A percentile compares a stretch with the other conserved stretches of the same genome.
phyloP scores from a whole-genome alignment of 495 filamentous ascomycete genomes.

The Lentithecium fluviatile region DNA sequence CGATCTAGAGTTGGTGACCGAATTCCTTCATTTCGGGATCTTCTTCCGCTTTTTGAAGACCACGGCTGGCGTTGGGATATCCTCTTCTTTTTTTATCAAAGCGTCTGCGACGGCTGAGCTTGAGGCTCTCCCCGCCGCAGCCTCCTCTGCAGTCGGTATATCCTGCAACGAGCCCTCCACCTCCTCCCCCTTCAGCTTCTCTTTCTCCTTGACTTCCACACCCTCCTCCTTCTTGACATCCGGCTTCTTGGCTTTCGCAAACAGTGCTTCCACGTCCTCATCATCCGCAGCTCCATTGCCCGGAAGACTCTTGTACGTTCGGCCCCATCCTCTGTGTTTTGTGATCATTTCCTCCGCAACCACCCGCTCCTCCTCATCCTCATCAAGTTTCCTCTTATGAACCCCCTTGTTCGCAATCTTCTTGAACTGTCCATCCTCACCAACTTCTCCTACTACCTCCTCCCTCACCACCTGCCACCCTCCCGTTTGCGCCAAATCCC shows the following conservation, averaged over 20 bases:
- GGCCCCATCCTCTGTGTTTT: conserved; percentile 72
- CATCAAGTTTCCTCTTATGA: conserved; percentile 65
- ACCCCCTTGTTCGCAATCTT: conserved; percentile 53
- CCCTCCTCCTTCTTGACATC: conserved; percentile 38
- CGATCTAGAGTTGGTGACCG: neutral
- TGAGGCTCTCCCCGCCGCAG: neutral
- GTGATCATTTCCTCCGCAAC: conserved; percentile 59
- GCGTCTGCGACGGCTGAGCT: neutral
- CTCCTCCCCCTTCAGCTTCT: conserved; percentile 41
- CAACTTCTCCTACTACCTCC: conserved; percentile 30
- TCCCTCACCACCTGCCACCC: conserved; percentile 79
- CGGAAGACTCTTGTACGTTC: conserved; percentile 64
- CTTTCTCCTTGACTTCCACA: conserved; percentile 42
- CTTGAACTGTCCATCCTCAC: conserved; percentile 49
- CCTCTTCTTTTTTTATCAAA: conserved; percentile 8
- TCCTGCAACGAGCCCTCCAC: conserved; percentile 4
- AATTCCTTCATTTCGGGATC: conserved; percentile 7
- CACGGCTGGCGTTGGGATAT: conserved; percentile 6
- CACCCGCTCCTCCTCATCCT: conserved; percentile 62
- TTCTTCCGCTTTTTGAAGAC: conserved; percentile 39
- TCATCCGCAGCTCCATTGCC: conserved; percentile 48
- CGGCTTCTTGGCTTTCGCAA: conserved; percentile 47
- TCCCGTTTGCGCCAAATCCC: conserved; percentile 82
- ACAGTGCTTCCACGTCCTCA: conserved; percentile 68
- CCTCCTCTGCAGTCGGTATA: conserved; percentile 18